Evolutionary conservation across 352 stramenopile genomes (phyloP).

Genomic region (Phytophthora kernoviae): DNA sequence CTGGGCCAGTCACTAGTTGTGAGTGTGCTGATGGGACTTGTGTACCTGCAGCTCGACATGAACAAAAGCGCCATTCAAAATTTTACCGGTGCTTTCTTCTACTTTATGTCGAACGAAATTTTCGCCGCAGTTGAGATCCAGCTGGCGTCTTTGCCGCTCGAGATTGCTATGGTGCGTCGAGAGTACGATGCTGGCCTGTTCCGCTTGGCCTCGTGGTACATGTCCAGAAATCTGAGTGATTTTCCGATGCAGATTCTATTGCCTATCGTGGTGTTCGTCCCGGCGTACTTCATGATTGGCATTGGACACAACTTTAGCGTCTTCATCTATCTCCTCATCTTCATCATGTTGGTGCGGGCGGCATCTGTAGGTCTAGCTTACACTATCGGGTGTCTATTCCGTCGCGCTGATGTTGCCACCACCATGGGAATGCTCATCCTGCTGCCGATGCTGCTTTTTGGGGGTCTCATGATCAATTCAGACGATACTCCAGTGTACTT

Average conservation of each 20-base stretch:
- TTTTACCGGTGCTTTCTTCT: not conserved
- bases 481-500: slow-evolving; percentile 36
- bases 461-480: slow-evolving; percentile 38
- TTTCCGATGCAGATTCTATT: slow-evolving; percentile 35
- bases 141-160: slow-evolving; percentile 16
- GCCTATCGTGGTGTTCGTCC: slow-evolving; percentile 32
- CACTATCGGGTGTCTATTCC: slow-evolving; percentile 50
- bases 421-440: slow-evolving; percentile 46
- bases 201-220: slow-evolving; percentile 29
- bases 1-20: slow-evolving; percentile 12
- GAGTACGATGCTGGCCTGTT: slow-evolving; percentile 39
- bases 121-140: slow-evolving; percentile 41
- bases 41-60: slow-evolving; percentile 40
- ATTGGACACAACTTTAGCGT: slow-evolving; percentile 13
- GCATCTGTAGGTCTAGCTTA: slow-evolving; percentile 45
- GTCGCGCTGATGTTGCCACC: slow-evolving; percentile 42
- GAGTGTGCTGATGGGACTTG: slow-evolving; percentile 26
- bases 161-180: slow-evolving; percentile 27
- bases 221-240: slow-evolving; percentile 46
- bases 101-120: not conserved
- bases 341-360: slow-evolving; percentile 35
- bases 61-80: slow-evolving; percentile 25
- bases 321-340: slow-evolving; percentile 30
- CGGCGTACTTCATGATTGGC: slow-evolving; percentile 39
- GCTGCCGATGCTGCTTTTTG: slow-evolving; percentile 42